These are phyloP conservation scores for Inga laurina DNA, from an alignment of 306 rosid genomes.

Conservation along the genomic window DNA sequence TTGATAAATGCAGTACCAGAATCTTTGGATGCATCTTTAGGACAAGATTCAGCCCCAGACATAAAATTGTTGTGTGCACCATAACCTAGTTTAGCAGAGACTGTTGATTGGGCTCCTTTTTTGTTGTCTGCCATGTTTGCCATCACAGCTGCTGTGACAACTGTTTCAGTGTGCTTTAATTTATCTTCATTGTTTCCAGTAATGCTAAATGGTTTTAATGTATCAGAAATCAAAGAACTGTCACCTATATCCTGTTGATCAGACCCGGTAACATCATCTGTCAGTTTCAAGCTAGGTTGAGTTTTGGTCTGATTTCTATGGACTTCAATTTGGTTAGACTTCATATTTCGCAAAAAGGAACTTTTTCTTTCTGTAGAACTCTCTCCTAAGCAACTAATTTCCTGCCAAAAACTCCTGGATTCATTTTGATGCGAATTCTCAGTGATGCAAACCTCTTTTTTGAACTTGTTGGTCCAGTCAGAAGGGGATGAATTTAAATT, in stretches of 20 bases:
- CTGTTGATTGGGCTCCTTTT: constrained; percentile 41
- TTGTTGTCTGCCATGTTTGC: constrained; percentile 36
- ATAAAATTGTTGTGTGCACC: constrained; percentile 18
- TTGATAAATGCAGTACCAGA: constrained; percentile 24
- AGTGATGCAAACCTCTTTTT: constrained; percentile 49
- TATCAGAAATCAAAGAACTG: constrained; percentile 33
- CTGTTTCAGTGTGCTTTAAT: constrained; percentile 33
- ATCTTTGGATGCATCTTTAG: constrained; percentile 17
- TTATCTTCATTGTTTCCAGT: constrained; percentile 33
- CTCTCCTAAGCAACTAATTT: constrained; percentile 45
- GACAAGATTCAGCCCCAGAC: constrained; percentile 35
- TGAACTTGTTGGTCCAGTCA: constrained; percentile 62
- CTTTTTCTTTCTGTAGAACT: constrained; percentile 36
- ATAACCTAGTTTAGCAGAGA: constrained; percentile 36
- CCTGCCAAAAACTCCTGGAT: constrained; percentile 46
- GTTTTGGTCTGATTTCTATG: constrained; percentile 31
- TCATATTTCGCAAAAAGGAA: constrained; percentile 42
- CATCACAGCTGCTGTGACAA: constrained; percentile 35
- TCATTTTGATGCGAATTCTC: constrained; percentile 43
- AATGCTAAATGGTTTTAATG: constrained; percentile 30
- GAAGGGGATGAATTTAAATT: constrained; percentile 73
- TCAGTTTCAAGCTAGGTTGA: constrained; percentile 39
- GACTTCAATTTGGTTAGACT: constrained; percentile 32
- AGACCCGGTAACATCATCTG: constrained; percentile 31
- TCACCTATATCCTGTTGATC: constrained; percentile 38